Base-by-base conservation (phyloP, 2,329 filamentous ascomycete genomes). In the Fusarium oxysporum region DNA sequence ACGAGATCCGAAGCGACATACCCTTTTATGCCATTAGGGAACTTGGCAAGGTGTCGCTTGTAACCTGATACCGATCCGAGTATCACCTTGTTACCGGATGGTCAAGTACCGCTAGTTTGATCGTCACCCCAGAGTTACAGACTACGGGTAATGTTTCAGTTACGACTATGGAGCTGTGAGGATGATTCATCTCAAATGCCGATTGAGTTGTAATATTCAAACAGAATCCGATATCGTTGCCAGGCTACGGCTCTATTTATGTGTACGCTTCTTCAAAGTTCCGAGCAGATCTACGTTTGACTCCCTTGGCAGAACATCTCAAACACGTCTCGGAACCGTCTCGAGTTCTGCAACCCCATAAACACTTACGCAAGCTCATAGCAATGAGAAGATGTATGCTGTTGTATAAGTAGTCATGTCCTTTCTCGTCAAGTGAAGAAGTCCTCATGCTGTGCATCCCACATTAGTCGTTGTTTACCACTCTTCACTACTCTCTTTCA, bases 81-180 rank as follows among this genome's bases (percentile, higher is more conserved):
- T 68, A 44, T 65, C 66, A 65, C 65, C 44, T 59, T 73, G 71
- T 51, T 64, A 73, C 71, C 71, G 71, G 71, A 73, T 71, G 33
- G 55, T 32, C 30, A 43, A 40, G 45, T 63, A 47, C 71, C 71
- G 71, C 53, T 40, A 41, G 70, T 73, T 72, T 72, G 70, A 72
- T 72, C 70, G 56, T n/a, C 70, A 30, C 65, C 61, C 65, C 64
- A 32, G 38, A 64, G 64, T 66, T 73, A 65, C 66, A 59, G 53
- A 50, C 11, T 35, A 53, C 28, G 30, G 54, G 40, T 55, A 33
- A 47, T 54, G 71, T 73, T 73, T 73, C 71, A 73, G 66, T 32
- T 38, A 41, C 44, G 43, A 44, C 33, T 45, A 47, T 51, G 60
- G 68, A 44, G 32, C 37, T 45, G 54, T 19, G 35, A 47, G 33